phyloP scores from a whole-genome alignment of 2,329 filamentous ascomycete species.

The Aureobasidium namibiae region DNA sequence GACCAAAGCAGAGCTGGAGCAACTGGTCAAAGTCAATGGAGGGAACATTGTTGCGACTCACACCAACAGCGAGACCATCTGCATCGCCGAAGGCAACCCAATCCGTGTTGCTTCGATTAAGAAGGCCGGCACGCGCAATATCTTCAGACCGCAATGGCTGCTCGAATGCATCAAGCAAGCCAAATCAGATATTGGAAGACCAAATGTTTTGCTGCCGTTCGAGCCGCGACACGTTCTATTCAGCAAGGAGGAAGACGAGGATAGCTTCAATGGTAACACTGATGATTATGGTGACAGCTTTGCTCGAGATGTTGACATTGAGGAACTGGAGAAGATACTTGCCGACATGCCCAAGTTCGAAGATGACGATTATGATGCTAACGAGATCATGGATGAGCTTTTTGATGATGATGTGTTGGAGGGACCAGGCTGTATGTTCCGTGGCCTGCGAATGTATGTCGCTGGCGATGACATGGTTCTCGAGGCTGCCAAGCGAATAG shows the following conservation, averaged over 20 bases:
- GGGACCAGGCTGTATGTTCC: slow-evolving; percentile 46
- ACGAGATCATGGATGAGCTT: slow-evolving; percentile 38
- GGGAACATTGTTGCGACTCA: slow-evolving; percentile 71
- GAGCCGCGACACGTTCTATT: slow-evolving; percentile 66
- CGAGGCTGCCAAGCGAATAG: slow-evolving; percentile 39
- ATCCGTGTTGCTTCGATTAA: slow-evolving; percentile 79
- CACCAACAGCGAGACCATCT: slow-evolving; percentile 54
- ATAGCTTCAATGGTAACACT: slow-evolving; percentile 51
- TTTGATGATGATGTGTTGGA: slow-evolving; percentile 50
- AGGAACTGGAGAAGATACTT: slow-evolving; percentile 52
- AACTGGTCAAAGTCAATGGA: slow-evolving; percentile 73
- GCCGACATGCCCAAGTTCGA: slow-evolving; percentile 45
- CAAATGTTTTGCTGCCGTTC: slow-evolving; percentile 55
- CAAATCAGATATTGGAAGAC: slow-evolving; percentile 44
- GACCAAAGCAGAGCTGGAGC: slow-evolving; percentile 70
- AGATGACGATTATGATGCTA: slow-evolving; percentile 36
- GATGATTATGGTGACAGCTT: slow-evolving; percentile 82
- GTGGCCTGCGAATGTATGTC: slow-evolving; percentile 38
- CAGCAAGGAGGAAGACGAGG: slow-evolving; percentile 48
- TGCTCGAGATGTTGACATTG: slow-evolving; percentile 55
- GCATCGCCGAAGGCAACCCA: slow-evolving; percentile 69
- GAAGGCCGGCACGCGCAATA: slow-evolving; percentile 60
- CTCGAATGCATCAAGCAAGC: slow-evolving; percentile 65
- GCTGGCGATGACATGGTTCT: slow-evolving; percentile 25
- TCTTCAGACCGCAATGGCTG: slow-evolving; percentile 76